Evolutionary conservation across 2,329 filamentous ascomycete species (phyloP).

Genomic region (Fusarium cicatricum): DNA sequence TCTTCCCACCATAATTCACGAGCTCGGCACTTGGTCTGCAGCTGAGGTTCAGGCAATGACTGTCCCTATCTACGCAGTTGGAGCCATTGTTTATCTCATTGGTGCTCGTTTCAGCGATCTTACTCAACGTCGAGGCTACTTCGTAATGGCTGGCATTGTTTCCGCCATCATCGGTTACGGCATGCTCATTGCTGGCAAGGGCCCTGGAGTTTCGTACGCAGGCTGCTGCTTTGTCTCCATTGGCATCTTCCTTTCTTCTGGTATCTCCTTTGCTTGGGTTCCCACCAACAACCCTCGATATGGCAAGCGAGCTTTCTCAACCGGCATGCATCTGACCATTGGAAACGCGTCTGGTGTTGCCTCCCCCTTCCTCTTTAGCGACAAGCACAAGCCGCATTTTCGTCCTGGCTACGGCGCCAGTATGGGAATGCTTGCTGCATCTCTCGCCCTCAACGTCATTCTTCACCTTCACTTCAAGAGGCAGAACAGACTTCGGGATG

Average conservation of each 20-base stretch:
- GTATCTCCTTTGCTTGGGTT: slow-evolving; percentile 51
- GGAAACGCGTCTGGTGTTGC: slow-evolving; percentile 71
- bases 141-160: slow-evolving; percentile 58
- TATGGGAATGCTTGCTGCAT: slow-evolving; percentile 55
- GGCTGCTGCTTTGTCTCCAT: slow-evolving; percentile 69
- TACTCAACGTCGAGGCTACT: slow-evolving; percentile 64
- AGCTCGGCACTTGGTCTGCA: slow-evolving; percentile 63
- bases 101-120: slow-evolving; percentile 66
- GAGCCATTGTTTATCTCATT: slow-evolving; percentile 67
- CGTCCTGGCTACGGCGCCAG: slow-evolving; percentile 61
- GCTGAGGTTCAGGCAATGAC: slow-evolving; percentile 72
- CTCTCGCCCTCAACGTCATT: slow-evolving; percentile 41
- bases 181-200: slow-evolving; percentile 63
- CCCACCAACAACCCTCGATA: slow-evolving; percentile 69
- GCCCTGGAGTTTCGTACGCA: slow-evolving; percentile 67
- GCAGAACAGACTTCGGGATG: slow-evolving; percentile 48
- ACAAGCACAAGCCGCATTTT: slow-evolving; percentile 54
- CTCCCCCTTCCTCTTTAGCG: slow-evolving; percentile 64
- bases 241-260: slow-evolving; percentile 56
- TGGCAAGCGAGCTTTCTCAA: slow-evolving; percentile 69
- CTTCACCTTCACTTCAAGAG: slow-evolving; percentile 44
- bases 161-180: slow-evolving; percentile 65
- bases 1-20: slow-evolving; percentile 72
- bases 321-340: slow-evolving; percentile 67
- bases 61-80: slow-evolving; percentile 72